phyloP scores from a whole-genome alignment of 306 rosid genomes.

The Lathyrus aphaca region DNA sequence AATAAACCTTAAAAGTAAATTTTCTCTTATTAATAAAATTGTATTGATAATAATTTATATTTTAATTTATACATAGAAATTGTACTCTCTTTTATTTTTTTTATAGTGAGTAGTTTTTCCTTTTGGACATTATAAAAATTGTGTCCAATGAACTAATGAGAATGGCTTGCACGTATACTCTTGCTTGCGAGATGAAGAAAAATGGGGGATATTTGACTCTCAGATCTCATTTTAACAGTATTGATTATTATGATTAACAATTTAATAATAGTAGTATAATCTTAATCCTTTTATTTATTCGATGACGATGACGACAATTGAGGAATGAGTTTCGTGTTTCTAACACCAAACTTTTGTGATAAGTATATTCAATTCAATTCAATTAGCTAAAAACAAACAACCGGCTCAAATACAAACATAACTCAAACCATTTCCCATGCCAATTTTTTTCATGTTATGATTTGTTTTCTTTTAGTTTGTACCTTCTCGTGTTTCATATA shows the following conservation, averaged over 20 bases:
- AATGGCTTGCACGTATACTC: not conserved
- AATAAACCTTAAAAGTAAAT: too few relatives aligned
- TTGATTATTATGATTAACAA: not conserved
- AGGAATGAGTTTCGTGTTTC: conserved; percentile 8
- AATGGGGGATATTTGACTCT: conserved; percentile 1
- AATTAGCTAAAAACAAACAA: not conserved
- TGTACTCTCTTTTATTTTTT: too few relatives aligned
- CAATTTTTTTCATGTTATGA: not conserved
- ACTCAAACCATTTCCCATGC: not conserved
- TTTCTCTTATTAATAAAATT: too few relatives aligned
- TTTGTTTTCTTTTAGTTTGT: not conserved
- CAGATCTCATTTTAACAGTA: not conserved
- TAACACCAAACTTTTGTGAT: conserved; percentile 2
- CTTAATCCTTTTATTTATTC: not conserved
- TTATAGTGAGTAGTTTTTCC: too few relatives aligned
- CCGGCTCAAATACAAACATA: conserved; percentile 3
- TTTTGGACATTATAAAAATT: too few relatives aligned
- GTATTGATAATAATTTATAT: too few relatives aligned
- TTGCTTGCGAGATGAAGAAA: not conserved
- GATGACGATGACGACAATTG: not conserved
- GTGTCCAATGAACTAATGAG: not conserved
- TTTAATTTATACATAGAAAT: too few relatives aligned
- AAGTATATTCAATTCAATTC: not conserved
- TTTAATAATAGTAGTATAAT: too few relatives aligned
- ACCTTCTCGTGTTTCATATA: too few relatives aligned